A percentile compares a stretch with the other conserved stretches of the same genome.
phyloP scores from a whole-genome alignment of 2,329 filamentous ascomycete genomes.

The Aureobasidium uvarum region DNA sequence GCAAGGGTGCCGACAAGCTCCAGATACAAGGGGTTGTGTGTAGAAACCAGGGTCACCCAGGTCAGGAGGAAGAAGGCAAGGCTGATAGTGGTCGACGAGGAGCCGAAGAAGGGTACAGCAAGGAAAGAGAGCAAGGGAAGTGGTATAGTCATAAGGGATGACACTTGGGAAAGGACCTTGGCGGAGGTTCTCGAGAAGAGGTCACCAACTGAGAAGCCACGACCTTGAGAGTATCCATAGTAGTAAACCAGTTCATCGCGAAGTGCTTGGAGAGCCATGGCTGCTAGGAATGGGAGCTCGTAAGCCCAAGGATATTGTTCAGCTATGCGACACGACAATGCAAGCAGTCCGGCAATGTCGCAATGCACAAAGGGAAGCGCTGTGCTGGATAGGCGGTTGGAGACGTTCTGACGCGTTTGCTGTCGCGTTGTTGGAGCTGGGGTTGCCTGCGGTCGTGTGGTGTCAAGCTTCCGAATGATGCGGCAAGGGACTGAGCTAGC shows the following conservation, averaged over 20 bases:
- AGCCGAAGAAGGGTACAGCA: slow-evolving; percentile 69
- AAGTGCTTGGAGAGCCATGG: slow-evolving; percentile 29
- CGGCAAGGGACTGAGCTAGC: neutral
- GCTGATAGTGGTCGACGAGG: slow-evolving; percentile 77
- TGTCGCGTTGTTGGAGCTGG: neutral
- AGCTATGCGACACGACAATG: neutral
- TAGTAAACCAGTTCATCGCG: slow-evolving; percentile 34
- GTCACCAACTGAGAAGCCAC: slow-evolving; percentile 32
- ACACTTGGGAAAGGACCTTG: slow-evolving; percentile 33
- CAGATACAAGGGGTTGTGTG: slow-evolving; percentile 70
- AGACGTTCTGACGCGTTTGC: neutral
- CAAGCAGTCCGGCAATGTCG: neutral
- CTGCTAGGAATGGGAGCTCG: neutral
- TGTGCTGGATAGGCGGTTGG: neutral
- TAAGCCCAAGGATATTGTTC: neutral
- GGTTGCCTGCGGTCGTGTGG: neutral
- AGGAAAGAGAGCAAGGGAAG: slow-evolving; percentile 58
- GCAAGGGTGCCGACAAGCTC: slow-evolving; percentile 70
- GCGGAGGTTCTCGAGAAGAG: slow-evolving; percentile 34
- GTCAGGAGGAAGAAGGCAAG: slow-evolving; percentile 87
- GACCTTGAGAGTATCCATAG: slow-evolving; percentile 38
- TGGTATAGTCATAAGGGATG: slow-evolving; percentile 36
- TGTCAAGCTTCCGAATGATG: neutral
- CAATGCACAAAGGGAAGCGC: neutral
- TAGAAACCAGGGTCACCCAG: slow-evolving; percentile 79